Evolutionary conservation across 1,284 basidiomycete genomes (phyloP).

Genomic region (Cryptococcus sp.): DNA sequence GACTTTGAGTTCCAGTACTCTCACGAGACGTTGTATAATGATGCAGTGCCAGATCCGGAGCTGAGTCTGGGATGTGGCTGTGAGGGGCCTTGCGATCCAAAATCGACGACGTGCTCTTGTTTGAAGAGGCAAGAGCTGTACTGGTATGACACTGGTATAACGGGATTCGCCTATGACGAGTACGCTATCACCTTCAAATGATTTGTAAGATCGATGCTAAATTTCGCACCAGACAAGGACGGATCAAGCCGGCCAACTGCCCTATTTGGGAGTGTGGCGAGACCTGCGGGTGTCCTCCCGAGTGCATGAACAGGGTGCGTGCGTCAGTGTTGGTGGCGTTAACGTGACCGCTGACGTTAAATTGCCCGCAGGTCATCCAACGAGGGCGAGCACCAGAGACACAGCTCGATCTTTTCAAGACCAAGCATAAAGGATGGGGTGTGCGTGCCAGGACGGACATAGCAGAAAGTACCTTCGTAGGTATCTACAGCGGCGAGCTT

Average conservation of each 20-base stretch:
- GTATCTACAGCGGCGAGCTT: slow-evolving; percentile 80
- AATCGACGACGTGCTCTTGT: slow-evolving; percentile 65
- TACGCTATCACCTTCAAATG: slow-evolving; percentile 7
- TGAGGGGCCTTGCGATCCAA: slow-evolving; percentile 66
- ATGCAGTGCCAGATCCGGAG: slow-evolving; percentile 65
- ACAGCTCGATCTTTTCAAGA: slow-evolving; percentile 62
- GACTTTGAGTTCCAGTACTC: slow-evolving; percentile 45
- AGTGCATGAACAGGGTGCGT: slow-evolving; percentile 74
- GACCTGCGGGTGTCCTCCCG: slow-evolving; percentile 71
- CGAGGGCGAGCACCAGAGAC: slow-evolving; percentile 65
- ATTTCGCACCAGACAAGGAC: slow-evolving; percentile 49
- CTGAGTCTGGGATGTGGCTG: slow-evolving; percentile 68
- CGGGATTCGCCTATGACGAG: slow-evolving; percentile 62
- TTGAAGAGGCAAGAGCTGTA: slow-evolving; percentile 58
- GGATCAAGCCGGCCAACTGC: slow-evolving; percentile 56
- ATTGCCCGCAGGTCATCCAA: slow-evolving; percentile 66
- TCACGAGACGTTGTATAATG: slow-evolving; percentile 61
- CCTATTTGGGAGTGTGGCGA: slow-evolving; percentile 86
- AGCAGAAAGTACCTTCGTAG: slow-evolving; percentile 66
- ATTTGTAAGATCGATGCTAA: background rate
- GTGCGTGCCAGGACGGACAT: slow-evolving; percentile 67
- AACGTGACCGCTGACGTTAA: background rate
- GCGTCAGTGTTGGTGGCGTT: background rate
- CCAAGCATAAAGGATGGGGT: slow-evolving; percentile 71
- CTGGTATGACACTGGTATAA: slow-evolving; percentile 37